phyloP scores from a whole-genome alignment of 768 basidiomycete genomes.

The Suillus subalutaceus region DNA sequence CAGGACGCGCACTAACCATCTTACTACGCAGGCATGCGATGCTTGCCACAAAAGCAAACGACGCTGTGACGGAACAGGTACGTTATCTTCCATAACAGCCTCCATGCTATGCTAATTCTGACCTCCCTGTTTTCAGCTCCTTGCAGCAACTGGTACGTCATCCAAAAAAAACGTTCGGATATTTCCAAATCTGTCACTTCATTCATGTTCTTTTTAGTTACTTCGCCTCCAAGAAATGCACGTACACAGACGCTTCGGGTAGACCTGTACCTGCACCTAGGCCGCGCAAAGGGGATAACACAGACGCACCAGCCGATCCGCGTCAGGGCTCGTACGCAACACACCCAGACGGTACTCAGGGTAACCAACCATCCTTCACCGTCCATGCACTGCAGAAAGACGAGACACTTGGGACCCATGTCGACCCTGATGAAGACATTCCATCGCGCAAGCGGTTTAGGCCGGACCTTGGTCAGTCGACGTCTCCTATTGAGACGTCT shows the following conservation, averaged over 20 bases:
- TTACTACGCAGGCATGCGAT: constrained; percentile 61
- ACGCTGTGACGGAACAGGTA: constrained; percentile 81
- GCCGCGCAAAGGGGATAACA: constrained; percentile 47
- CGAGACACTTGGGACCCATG: constrained; percentile 18
- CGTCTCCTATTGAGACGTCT: constrained; percentile 33
- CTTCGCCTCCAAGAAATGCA: constrained; percentile 80
- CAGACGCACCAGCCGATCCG: constrained; percentile 28
- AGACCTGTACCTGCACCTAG: constrained; percentile 78
- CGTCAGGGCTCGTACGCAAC: constrained; percentile 23
- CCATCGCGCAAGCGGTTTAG: constrained; percentile 54
- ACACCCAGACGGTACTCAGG: constrained; percentile 18
- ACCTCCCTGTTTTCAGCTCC: constrained; percentile 49
- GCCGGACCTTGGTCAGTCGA: constrained; percentile 43
- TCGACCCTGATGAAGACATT: constrained; percentile 43
- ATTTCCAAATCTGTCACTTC: constrained; percentile 1
- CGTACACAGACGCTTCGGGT: constrained; percentile 79
- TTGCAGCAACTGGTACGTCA: constrained; percentile 75
- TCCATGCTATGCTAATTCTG: constrained; percentile 13
- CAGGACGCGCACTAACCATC: constrained; percentile 4
- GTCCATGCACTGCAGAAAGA: constrained; percentile 12
- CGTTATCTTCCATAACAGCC: constrained; percentile 27
- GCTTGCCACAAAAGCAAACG: constrained; percentile 86
- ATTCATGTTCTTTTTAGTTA: constrained; percentile 47
- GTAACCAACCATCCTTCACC: constrained; percentile 21
- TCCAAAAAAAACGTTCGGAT: constrained; percentile 5